A percentile compares a stretch with the other conserved stretches of the same genome.
phyloP scores from a whole-genome alignment of 805 yeast genomes.

The Wickerhamiella allomyrinae region DNA sequence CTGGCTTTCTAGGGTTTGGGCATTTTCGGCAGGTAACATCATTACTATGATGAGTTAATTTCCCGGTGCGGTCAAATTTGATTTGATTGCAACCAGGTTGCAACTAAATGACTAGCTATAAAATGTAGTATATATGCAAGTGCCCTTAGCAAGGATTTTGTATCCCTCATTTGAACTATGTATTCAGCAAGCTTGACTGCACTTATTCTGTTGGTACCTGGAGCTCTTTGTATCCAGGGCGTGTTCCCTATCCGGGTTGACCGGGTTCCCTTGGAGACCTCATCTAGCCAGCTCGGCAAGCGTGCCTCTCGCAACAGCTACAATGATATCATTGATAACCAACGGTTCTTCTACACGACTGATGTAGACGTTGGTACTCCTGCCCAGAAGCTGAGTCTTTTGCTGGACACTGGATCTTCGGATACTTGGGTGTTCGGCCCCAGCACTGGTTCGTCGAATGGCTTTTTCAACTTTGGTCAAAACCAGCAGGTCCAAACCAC shows the following conservation, averaged over 20 bases:
- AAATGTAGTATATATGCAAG: neutral
- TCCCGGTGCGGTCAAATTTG: neutral
- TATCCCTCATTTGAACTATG: neutral
- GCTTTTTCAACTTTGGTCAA: slow-evolving; percentile 1
- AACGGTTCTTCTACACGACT: slow-evolving; percentile 24
- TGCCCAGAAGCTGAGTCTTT: slow-evolving; percentile 37
- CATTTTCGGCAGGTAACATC: no score
- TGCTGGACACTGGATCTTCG: slow-evolving; percentile 66
- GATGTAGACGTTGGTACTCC: slow-evolving; percentile 40
- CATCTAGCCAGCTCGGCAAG: neutral
- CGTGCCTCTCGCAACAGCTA: neutral
- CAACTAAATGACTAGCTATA: neutral
- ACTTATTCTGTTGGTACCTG: neutral
- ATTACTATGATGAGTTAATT: no score
- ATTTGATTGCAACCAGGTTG: neutral
- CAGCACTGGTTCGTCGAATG: slow-evolving; percentile 10
- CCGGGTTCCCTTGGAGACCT: neutral
- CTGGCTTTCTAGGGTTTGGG: no score
- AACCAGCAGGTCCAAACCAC: slow-evolving; percentile 9
- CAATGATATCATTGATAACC: slow-evolving; percentile 18
- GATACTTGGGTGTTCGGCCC: slow-evolving; percentile 52
- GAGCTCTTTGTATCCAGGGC: slow-evolving; percentile 1
- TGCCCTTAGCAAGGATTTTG: neutral
- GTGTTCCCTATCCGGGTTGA: slow-evolving; percentile 1
- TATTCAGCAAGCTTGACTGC: neutral